Percentiles rank a stretch among this genome's conserved stretches.
Evolutionary conservation across 2,329 filamentous ascomycete genomes (phyloP).

Genomic region (Pestalotiopsis sp.): DNA sequence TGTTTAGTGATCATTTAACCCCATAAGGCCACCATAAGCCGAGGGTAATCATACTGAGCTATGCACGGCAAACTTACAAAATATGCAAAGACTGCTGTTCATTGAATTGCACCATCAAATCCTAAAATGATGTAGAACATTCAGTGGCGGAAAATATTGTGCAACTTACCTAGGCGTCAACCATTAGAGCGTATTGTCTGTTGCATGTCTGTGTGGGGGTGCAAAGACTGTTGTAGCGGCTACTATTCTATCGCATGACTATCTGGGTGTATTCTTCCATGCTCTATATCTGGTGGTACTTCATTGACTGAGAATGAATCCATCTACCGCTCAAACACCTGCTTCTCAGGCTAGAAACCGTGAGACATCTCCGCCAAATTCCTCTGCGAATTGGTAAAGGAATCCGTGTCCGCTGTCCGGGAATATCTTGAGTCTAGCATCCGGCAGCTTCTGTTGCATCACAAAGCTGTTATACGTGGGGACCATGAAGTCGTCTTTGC

Average conservation of each 20-base stretch:
- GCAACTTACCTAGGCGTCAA: too few relatives aligned
- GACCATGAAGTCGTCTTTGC: slow-evolving; percentile 1
- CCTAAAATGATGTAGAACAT: neutral
- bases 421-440: neutral
- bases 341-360: neutral
- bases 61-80: too few relatives aligned
- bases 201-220: too few relatives aligned
- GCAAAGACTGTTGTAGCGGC: too few relatives aligned
- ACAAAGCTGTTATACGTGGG: neutral
- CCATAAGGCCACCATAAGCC: neutral
- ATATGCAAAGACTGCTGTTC: too few relatives aligned
- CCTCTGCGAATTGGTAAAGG: neutral
- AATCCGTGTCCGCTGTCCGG: neutral
- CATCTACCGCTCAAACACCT: neutral
- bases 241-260: too few relatives aligned
- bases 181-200: too few relatives aligned
- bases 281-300: too few relatives aligned
- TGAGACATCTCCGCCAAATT: neutral
- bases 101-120: neutral
- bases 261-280: too few relatives aligned
- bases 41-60: neutral
- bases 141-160: neutral
- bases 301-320: neutral
- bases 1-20: neutral
- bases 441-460: neutral